Conservation (phyloP, 441 rosid genomes). For the Bruguiera hainesii region DNA sequence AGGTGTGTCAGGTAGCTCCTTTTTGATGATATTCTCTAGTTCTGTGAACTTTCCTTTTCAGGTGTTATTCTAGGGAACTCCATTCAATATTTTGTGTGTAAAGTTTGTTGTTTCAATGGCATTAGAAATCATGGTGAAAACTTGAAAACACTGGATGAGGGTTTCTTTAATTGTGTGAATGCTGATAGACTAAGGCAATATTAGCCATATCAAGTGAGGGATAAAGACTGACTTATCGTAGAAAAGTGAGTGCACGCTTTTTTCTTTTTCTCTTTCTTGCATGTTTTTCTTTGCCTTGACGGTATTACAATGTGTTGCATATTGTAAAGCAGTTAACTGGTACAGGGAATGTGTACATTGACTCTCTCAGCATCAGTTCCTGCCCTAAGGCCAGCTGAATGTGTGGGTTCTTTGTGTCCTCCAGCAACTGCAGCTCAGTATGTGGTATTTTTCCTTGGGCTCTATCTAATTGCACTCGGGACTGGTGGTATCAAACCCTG, state of each 20-base stretch:
- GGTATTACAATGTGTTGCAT: conserved; percentile 6
- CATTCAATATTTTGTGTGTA: background rate
- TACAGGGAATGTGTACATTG: conserved; percentile 76
- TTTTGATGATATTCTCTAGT: background rate
- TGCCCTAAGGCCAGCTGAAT: conserved; percentile 56
- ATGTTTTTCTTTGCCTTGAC: background rate
- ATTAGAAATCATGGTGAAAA: background rate
- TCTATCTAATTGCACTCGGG: conserved; percentile 78
- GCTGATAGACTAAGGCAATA: background rate
- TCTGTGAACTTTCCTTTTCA: background rate
- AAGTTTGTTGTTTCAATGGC: background rate
- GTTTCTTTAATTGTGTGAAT: background rate
- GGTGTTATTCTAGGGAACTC: background rate
- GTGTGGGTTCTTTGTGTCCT: conserved; percentile 57
- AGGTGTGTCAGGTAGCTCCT: background rate
- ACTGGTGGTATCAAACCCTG: conserved; percentile 97
- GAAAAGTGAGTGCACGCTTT: background rate
- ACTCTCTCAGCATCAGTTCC: conserved; percentile 87
- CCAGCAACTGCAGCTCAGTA: conserved; percentile 62
- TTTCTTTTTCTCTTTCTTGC: background rate
- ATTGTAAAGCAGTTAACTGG: conserved; percentile 18
- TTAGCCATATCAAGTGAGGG: background rate
- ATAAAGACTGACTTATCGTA: background rate
- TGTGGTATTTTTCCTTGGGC: conserved; percentile 65
- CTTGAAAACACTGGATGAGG: background rate